Evolutionary conservation across 768 basidiomycete species (phyloP).

Genomic region (Boletus speciosus): DNA sequence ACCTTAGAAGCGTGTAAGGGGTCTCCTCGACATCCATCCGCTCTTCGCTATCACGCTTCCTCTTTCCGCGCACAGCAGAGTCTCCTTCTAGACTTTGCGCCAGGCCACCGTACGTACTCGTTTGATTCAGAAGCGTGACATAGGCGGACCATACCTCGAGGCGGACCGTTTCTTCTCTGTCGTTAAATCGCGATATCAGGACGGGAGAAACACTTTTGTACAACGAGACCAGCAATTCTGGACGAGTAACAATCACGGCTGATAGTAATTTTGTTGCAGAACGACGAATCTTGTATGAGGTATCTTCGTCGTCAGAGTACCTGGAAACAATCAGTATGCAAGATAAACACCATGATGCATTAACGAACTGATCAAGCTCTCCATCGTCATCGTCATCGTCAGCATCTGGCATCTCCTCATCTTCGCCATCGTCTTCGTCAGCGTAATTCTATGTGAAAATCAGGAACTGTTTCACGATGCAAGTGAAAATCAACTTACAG

Average conservation of each 20-base stretch:
- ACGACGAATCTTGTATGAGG: slow-evolving; percentile 95
- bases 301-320: slow-evolving; percentile 97
- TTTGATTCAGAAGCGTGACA: slow-evolving; percentile 76
- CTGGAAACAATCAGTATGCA: slow-evolving; percentile 36
- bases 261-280: slow-evolving; percentile 87
- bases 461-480: neutral
- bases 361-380: slow-evolving; percentile 70
- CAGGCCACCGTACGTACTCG: slow-evolving; percentile 69
- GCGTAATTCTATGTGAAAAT: slow-evolving; percentile 66
- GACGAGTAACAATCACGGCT: slow-evolving; percentile 84
- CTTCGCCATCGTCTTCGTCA: slow-evolving; percentile 63
- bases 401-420: slow-evolving; percentile 55
- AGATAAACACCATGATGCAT: neutral
- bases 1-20: slow-evolving; percentile 65
- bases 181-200: slow-evolving; percentile 86
- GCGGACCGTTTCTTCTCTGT: slow-evolving; percentile 92
- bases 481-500: slow-evolving; percentile 43
- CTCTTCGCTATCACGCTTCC: slow-evolving; percentile 74
- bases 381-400: slow-evolving; percentile 81
- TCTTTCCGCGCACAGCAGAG: slow-evolving; percentile 53
- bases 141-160: slow-evolving; percentile 92
- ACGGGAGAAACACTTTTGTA: slow-evolving; percentile 86
- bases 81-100: slow-evolving; percentile 50
- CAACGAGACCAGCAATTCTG: slow-evolving; percentile 74
- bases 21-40: slow-evolving; percentile 73